Evolutionary conservation across 2,329 filamentous ascomycete species (phyloP), one percentile per base, ranked within the genome.

Genomic region (Alternaria solani): DNA sequence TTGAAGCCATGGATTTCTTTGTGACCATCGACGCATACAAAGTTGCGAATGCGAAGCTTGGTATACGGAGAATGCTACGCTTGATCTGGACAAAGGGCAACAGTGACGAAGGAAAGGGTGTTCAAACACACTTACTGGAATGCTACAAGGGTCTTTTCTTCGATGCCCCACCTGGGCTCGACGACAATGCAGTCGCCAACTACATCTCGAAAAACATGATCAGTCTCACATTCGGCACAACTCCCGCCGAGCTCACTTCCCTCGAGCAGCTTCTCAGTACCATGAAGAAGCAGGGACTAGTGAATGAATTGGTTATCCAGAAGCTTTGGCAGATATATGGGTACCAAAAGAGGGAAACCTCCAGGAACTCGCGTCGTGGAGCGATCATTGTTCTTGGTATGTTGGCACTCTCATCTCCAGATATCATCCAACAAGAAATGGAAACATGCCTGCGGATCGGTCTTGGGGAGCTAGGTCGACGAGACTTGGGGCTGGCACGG

Each of bases 31-130:
- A 99, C 77, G 94, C 94, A 6, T 98, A 98, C 84, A 95, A 96
- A 78, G 90, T 99, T 59, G 92, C 97, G 77, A 92, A 95, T 68
- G 93, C 96, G 74, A 94, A 96, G 78, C 82, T 90, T 39, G 95
- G 96, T 58, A 98, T 99, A 73, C 88, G 94, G 60, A 90, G 93
- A 58, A 99, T 99, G 95, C 85, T 99, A 64, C 90, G 94, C 54
- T 85, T 99, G 20, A 99, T 99, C 78, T 99, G 95, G 95, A 99
- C 95, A 65, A 99, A 99, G 81, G 94, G 95, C 69, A 99, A 98
- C 80, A 98, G 93, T 71, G 95, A 99, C 73, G 96, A 99, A 83
- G 95, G 96, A 71, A 99, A 98, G 81, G 95, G 95, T 57, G 94
- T 99, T 2, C 96, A 99, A 76, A 92, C 91, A 2, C 95, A 99